These are phyloP conservation scores for Thermoascus crustaceus DNA, from an alignment of 2,329 filamentous ascomycete species.

Conservation along the genomic window DNA sequence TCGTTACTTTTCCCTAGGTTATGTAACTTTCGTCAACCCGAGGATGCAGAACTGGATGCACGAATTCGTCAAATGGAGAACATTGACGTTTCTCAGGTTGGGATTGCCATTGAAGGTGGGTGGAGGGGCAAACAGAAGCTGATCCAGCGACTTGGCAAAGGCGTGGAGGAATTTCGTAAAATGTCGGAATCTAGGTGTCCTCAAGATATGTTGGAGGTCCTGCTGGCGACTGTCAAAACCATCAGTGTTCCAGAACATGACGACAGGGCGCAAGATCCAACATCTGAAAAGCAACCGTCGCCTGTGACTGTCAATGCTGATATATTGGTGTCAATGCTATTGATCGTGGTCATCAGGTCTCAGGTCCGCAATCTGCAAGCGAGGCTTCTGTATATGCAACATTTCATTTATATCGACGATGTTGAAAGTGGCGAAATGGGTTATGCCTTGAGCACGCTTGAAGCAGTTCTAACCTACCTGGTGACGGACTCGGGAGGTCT, in stretches of 20 bases:
- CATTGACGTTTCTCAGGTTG: conserved; percentile 90
- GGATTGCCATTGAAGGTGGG: conserved; percentile 75
- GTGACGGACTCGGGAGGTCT: conserved; percentile 72
- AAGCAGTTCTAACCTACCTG: conserved; percentile 86
- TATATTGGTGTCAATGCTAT: conserved; percentile 79
- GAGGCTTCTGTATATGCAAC: conserved; percentile 84
- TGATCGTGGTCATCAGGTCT: conserved; percentile 87
- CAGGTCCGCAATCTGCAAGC: conserved; percentile 83
- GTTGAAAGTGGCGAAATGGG: conserved; percentile 94
- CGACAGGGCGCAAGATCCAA: conserved; percentile 30
- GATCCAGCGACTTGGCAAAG: conserved; percentile 64
- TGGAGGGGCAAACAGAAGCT: conserved; percentile 72
- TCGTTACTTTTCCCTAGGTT: conserved; percentile 73
- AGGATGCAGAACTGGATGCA: conserved; percentile 79
- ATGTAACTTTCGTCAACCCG: conserved; percentile 65
- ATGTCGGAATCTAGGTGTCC: conserved; percentile 70
- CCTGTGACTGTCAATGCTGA: conserved; percentile 72
- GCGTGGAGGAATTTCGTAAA: conserved; percentile 82
- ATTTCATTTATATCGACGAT: conserved; percentile 96
- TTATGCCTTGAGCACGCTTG: conserved; percentile 91
- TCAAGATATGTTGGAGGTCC: conserved; percentile 77
- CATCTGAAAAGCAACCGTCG: conserved; percentile 46
- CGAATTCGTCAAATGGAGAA: conserved; percentile 90
- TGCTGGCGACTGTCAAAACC: conserved; percentile 73
- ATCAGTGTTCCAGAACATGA: conserved; percentile 58